These are phyloP conservation scores for Cladosporium oxysporum DNA, from an alignment of 2,329 filamentous ascomycete genomes.

Conservation along the genomic window DNA sequence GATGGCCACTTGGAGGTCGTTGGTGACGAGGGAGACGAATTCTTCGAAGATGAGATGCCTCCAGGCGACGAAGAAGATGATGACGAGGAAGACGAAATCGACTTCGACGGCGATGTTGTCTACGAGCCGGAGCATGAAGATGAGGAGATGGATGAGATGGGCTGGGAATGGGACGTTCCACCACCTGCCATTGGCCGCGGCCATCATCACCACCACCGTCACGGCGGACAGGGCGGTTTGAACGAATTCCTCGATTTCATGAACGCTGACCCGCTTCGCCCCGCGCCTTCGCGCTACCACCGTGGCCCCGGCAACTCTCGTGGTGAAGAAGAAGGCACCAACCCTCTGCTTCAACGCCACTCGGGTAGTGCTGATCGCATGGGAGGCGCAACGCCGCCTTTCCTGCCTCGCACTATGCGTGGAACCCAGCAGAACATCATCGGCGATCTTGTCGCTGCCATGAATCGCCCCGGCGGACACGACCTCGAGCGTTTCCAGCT, in stretches of 20 bases:
- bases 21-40: slow-evolving; percentile 48
- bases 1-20: slow-evolving; percentile 39
- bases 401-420: slow-evolving; percentile 21
- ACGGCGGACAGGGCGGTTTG: slow-evolving; percentile 22
- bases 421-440: slow-evolving; percentile 11
- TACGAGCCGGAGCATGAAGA: slow-evolving; percentile 53
- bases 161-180: slow-evolving; percentile 18
- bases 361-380: slow-evolving; percentile 14
- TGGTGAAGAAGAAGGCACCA: slow-evolving; percentile 75
- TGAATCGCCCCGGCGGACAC: slow-evolving; percentile 15
- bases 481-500: slow-evolving; percentile 11
- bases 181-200: slow-evolving; percentile 12
- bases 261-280: slow-evolving; percentile 27
- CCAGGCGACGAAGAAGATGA: slow-evolving; percentile 53
- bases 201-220: slow-evolving; percentile 30
- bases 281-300: slow-evolving; percentile 17
- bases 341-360: slow-evolving; percentile 72
- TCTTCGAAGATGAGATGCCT: slow-evolving; percentile 59
- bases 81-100: slow-evolving; percentile 64
- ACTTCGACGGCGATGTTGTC: slow-evolving; percentile 67
- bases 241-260: slow-evolving; percentile 34
- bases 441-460: slow-evolving; percentile 15
- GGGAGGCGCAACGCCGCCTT: slow-evolving; percentile 10
- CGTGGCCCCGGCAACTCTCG: slow-evolving; percentile 34
- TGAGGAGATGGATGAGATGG: slow-evolving; percentile 35